phyloP scores from a whole-genome alignment of 352 stramenopile species.

The Saprolegnia diclina region DNA sequence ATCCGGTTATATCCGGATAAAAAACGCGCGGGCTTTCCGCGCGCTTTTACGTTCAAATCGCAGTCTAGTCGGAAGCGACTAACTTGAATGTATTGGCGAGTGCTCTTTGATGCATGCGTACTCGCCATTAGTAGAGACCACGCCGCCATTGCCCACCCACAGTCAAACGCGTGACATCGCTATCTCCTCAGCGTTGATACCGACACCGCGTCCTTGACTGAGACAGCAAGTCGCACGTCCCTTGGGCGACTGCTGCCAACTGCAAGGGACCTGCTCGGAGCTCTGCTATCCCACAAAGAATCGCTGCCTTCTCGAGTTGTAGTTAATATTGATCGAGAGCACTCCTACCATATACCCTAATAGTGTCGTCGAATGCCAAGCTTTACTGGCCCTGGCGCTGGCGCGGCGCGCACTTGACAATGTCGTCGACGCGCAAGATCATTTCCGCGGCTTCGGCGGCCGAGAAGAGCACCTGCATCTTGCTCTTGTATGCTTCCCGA shows the following conservation, averaged over 20 bases:
- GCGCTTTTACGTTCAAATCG: background rate
- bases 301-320: background rate
- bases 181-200: too few species aligned
- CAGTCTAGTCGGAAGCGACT: too few species aligned
- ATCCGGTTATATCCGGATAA: background rate
- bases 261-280: too few species aligned
- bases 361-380: background rate
- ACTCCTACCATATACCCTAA: background rate
- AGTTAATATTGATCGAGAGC: background rate
- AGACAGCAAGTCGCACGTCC: too few species aligned
- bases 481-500: conserved; percentile 93
- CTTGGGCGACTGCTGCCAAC: too few species aligned
- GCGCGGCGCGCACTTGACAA: conserved; percentile 93
- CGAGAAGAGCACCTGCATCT: conserved; percentile 96
- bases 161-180: too few species aligned
- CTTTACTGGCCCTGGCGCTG: conserved; percentile 40
- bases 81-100: too few species aligned
- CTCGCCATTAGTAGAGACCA: too few species aligned
- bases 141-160: too few species aligned
- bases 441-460: conserved; percentile 98
- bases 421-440: conserved; percentile 99
- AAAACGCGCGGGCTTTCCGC: background rate
- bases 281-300: background rate
- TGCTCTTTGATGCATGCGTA: too few species aligned
- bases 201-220: too few species aligned